Evolutionary conservation across 2,329 filamentous ascomycete genomes (phyloP).

Genomic region (Cytospora chrysosperma): DNA sequence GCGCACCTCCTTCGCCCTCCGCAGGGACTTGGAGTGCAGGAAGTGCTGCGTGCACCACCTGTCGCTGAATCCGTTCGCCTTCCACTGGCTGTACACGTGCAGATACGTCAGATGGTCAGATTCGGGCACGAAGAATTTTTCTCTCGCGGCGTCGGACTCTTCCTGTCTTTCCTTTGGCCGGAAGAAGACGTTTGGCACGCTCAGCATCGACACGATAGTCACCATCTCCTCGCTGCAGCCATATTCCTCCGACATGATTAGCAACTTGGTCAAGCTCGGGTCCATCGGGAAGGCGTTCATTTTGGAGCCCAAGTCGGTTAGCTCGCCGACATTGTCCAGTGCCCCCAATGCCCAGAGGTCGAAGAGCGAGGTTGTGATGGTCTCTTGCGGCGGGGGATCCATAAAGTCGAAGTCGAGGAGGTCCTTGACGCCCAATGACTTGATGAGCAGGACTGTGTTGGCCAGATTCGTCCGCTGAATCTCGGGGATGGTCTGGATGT

Average conservation of each 20-base stretch:
- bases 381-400: conserved; percentile 97
- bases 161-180: conserved; percentile 94
- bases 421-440: conserved; percentile 91
- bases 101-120: conserved; percentile 95
- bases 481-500: conserved; percentile 94
- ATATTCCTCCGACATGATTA: conserved; percentile 89
- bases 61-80: conserved; percentile 83
- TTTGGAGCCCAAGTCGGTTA: conserved; percentile 80
- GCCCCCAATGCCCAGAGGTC: conserved; percentile 96
- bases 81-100: conserved; percentile 96
- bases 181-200: conserved; percentile 95
- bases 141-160: conserved; percentile 89
- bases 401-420: conserved; percentile 97
- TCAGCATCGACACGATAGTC: conserved; percentile 97
- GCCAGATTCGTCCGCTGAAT: conserved; percentile 95
- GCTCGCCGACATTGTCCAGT: conserved; percentile 87
- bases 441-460: conserved; percentile 91
- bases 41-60: conserved; percentile 94
- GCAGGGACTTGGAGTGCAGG: conserved; percentile 88
- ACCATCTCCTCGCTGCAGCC: conserved; percentile 97
- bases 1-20: conserved; percentile 88
- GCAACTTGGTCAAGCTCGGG: conserved; percentile 86
- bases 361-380: conserved; percentile 94
- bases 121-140: conserved; percentile 98
- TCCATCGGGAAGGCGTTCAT: conserved; percentile 99